phyloP scores from a whole-genome alignment of 129 eudicot species.

The Saussurea involucrata region DNA sequence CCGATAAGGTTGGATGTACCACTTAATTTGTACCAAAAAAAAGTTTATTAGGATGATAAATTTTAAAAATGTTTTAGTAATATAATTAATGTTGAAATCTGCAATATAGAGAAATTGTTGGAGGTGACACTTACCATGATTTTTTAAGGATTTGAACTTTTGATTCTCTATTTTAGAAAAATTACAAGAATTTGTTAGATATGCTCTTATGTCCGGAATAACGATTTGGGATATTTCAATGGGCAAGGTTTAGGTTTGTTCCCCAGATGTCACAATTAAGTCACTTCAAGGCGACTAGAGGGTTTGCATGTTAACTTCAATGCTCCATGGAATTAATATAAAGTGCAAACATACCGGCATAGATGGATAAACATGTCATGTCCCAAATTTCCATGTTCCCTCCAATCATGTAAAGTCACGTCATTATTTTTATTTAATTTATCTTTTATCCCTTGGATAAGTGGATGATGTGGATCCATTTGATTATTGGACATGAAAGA shows the following conservation, averaged over 20 bases:
- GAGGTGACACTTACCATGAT: not conserved
- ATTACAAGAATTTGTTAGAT: not conserved
- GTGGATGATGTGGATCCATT: not conserved
- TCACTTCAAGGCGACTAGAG: not conserved
- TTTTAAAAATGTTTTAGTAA: not conserved
- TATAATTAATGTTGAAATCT: not conserved
- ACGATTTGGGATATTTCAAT: not conserved
- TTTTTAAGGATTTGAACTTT: not conserved
- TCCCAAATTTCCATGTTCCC: not conserved
- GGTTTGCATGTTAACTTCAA: not conserved
- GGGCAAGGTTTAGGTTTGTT: not conserved
- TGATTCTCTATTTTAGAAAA: not conserved
- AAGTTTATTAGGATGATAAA: not conserved
- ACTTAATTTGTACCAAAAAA: not conserved
- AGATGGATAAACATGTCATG: not conserved
- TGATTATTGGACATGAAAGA: not conserved
- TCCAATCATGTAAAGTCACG: not conserved
- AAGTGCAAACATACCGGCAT: not conserved
- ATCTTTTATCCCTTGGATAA: too few species aligned
- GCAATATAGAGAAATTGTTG: not conserved
- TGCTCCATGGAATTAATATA: not conserved
- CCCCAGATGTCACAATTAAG: not conserved
- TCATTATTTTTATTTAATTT: too few species aligned
- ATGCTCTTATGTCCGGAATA: not conserved
- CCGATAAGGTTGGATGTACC: not conserved